Conservation (phyloP, 2,329 filamentous ascomycete genomes). For the Diaporthe sp. region DNA sequence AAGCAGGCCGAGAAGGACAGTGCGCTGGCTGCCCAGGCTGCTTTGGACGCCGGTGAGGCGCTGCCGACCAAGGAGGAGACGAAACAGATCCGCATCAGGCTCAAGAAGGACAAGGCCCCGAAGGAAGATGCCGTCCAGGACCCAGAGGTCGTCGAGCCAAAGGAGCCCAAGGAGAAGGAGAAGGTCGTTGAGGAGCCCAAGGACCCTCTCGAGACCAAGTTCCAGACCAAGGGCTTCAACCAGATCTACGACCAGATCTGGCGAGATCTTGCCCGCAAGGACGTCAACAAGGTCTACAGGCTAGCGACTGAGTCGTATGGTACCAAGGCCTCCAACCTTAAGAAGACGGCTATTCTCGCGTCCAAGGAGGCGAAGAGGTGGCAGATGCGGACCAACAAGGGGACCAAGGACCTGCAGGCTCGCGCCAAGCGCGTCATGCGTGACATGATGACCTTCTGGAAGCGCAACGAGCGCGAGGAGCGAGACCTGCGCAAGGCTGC, state of each 20-base stretch:
- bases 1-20: slow-evolving; percentile 84
- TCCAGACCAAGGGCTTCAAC: slow-evolving; percentile 92
- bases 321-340: slow-evolving; percentile 93
- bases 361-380: slow-evolving; percentile 98
- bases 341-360: slow-evolving; percentile 96
- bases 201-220: slow-evolving; percentile 72
- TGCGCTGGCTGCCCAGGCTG: slow-evolving; percentile 89
- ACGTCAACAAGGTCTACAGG: slow-evolving; percentile 92
- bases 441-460: slow-evolving; percentile 99
- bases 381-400: slow-evolving; percentile 98
- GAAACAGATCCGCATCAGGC: slow-evolving; percentile 74
- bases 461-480: slow-evolving; percentile 97
- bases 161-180: slow-evolving; percentile 61
- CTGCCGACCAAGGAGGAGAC: slow-evolving; percentile 72
- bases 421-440: slow-evolving; percentile 98
- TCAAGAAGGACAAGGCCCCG: slow-evolving; percentile 64
- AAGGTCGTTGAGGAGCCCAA: slow-evolving; percentile 63
- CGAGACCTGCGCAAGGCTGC: slow-evolving; percentile 94
- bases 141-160: slow-evolving; percentile 53
- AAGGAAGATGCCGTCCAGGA: slow-evolving; percentile 52
- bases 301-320: slow-evolving; percentile 88
- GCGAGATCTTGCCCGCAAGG: slow-evolving; percentile 93
- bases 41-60: slow-evolving; percentile 83
- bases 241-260: slow-evolving; percentile 98
- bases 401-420: slow-evolving; percentile 96